Base-by-base conservation (phyloP, 2,329 filamentous ascomycete genomes). In the Cladosporium sp. region DNA sequence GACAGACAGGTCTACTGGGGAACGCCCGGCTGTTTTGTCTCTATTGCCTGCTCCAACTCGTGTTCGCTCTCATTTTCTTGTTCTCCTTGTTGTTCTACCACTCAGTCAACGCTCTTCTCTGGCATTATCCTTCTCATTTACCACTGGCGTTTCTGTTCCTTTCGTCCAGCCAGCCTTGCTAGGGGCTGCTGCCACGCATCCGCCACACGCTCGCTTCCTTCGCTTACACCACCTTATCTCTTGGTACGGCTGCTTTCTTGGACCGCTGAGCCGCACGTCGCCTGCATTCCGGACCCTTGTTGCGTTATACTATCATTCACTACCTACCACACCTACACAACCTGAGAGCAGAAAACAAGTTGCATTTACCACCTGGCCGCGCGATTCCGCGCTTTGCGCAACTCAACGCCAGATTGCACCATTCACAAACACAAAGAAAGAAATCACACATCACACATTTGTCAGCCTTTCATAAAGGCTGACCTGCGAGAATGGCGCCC, bases 151-250 rank as follows among this genome's bases (percentile, higher is more conserved):
- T 39, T 7, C 11, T 22, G n/a, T 19, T 36, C 17, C 30, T 8
- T 34, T 34, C 4, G 30, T 8, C 7, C 30, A 50, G 47, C 47
- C 30, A n/a, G 30, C 30, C 20, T 8, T 25, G 25, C 36, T 51
- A 39, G 49, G 49, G 49, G 49, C 19, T 20, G 25, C 25, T 37
- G 20, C 12, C 15, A 17, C 38, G 38, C 51, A 28, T 43, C 28
- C 39, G 51, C 51, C 42, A 43, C 54, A 34, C 54, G 30, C 25
- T 47, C 54, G 42, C 42, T 38, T 42, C 52, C 42, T 38, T 42
- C 52, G 52, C 52, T 51, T 51, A 34, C 36, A 51, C 49, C 36
- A 51, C 49, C 49, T 39, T 47, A 55, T 56, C 40, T 56, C 54
- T 56, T 47, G 34, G 42, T 47, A 39, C 47, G n/a, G n/a, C 30